These are phyloP conservation scores for Geotrichum restrictum DNA, from an alignment of 1,139 yeast genomes.

Conservation along the genomic window DNA sequence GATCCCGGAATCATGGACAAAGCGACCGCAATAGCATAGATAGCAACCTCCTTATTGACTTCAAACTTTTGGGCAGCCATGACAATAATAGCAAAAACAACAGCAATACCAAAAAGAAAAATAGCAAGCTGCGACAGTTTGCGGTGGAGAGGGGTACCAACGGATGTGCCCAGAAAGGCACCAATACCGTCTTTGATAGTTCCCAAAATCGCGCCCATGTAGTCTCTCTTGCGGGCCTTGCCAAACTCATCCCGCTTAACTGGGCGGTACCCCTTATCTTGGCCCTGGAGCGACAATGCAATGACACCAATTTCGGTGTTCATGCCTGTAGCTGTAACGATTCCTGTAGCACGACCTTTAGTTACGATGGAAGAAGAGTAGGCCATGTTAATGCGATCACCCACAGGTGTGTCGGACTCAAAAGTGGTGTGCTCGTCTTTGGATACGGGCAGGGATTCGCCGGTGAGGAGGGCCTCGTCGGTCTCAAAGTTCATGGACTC, in stretches of 20 bases:
- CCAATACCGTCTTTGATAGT: conserved; percentile 55
- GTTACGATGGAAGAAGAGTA: conserved; percentile 68
- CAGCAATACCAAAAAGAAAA: conserved; percentile 64
- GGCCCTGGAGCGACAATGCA: conserved; percentile 57
- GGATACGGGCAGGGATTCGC: conserved; percentile 73
- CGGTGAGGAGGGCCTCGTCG: conserved; percentile 76
- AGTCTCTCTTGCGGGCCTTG: conserved; percentile 45
- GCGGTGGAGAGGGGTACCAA: conserved; percentile 74
- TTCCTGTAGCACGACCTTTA: conserved; percentile 73
- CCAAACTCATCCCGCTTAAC: conserved; percentile 40
- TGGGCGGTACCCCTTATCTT: conserved; percentile 37
- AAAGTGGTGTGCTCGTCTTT: conserved; percentile 50
- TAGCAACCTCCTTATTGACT: conserved; percentile 68
- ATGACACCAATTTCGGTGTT: conserved; percentile 73
- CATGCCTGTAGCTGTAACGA: conserved; percentile 64
- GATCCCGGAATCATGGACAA: conserved; percentile 82
- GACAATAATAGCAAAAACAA: conserved; percentile 69
- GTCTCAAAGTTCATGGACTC: conserved; percentile 67
- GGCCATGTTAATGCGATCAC: conserved; percentile 72
- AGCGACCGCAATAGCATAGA: conserved; percentile 79
- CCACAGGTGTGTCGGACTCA: conserved; percentile 56
- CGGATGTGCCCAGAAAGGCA: conserved; percentile 66
- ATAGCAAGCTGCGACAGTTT: conserved; percentile 69
- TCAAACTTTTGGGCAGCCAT: conserved; percentile 71
- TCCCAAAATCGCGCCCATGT: conserved; percentile 45